A percentile compares a stretch with the other conserved stretches of the same genome.
Conservation (phyloP, 2,329 filamentous ascomycete species). For the Elsinoe australis region DNA sequence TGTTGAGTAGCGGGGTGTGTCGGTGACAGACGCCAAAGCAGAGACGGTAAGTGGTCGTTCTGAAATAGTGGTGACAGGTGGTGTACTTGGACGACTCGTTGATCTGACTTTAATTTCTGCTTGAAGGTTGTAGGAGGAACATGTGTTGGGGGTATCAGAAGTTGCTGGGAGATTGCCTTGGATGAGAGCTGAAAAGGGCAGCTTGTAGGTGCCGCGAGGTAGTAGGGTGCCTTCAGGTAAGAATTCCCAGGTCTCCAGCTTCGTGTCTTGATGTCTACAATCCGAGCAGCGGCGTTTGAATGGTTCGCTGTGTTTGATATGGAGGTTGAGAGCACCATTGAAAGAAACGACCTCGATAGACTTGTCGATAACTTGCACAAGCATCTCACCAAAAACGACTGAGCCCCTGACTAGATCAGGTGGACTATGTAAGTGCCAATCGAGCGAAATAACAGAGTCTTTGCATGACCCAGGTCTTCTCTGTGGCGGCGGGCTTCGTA, state of each 20-base stretch:
- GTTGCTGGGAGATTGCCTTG: not conserved
- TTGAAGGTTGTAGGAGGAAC: not conserved
- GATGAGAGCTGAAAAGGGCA: not conserved
- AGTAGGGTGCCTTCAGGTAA: not conserved
- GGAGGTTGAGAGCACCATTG: not conserved
- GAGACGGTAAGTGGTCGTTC: not conserved
- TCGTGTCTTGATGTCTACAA: not conserved
- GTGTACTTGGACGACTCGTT: not conserved
- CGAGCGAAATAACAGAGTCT: too few relatives aligned
- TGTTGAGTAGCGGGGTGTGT: not conserved
- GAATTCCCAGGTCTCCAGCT: not conserved
- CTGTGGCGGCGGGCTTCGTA: too few relatives aligned
- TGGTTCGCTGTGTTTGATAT: not conserved
- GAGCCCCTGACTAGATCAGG: too few relatives aligned
- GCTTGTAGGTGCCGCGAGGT: not conserved
- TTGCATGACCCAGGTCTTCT: too few relatives aligned
- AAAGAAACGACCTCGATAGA: too few relatives aligned
- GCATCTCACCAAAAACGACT: too few relatives aligned
- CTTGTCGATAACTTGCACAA: too few relatives aligned
- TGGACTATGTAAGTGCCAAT: too few relatives aligned
- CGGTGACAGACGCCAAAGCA: not conserved
- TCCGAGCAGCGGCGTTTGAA: not conserved
- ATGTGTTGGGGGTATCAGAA: not conserved
- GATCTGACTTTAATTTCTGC: not conserved
- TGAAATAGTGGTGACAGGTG: not conserved